Evolutionary conservation across 306 rosid genomes (phyloP).

Genomic region (Gastrolobium bilobum): DNA sequence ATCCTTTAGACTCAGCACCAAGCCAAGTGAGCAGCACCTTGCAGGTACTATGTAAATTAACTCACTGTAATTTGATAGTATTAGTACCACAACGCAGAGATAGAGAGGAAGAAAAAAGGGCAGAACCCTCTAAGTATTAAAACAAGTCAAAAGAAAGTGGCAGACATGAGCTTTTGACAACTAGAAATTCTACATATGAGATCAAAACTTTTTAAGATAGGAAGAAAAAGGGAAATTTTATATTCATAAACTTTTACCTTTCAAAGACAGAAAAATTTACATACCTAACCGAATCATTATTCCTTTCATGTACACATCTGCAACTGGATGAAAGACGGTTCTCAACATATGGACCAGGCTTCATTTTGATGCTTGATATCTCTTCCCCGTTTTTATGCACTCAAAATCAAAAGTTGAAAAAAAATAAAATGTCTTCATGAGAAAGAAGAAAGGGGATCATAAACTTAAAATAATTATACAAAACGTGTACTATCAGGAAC

Average conservation of each 20-base stretch:
- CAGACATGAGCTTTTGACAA: neutral
- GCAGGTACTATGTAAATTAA: no score
- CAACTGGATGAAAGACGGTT: neutral
- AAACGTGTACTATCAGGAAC: neutral
- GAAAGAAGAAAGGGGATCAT: neutral
- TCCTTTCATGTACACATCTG: conserved; percentile 14
- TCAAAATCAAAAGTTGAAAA: conserved; percentile 29
- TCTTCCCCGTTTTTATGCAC: neutral
- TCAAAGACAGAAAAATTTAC: neutral
- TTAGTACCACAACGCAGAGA: no score
- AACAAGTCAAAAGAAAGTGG: neutral
- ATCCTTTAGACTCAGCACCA: no score
- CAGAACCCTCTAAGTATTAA: neutral
- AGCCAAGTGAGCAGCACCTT: no score
- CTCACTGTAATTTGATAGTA: no score
- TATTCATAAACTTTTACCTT: neutral
- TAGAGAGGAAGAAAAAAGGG: neutral
- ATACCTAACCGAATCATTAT: conserved; percentile 9
- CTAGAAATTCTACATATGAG: neutral
- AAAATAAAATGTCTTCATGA: neutral
- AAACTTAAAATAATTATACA: neutral
- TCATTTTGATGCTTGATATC: neutral
- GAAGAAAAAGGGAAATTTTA: neutral
- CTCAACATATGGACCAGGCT: neutral
- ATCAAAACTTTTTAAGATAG: neutral